phyloP scores from a whole-genome alignment of 805 yeast genomes.

The Cyberlindnera sargentensis region DNA sequence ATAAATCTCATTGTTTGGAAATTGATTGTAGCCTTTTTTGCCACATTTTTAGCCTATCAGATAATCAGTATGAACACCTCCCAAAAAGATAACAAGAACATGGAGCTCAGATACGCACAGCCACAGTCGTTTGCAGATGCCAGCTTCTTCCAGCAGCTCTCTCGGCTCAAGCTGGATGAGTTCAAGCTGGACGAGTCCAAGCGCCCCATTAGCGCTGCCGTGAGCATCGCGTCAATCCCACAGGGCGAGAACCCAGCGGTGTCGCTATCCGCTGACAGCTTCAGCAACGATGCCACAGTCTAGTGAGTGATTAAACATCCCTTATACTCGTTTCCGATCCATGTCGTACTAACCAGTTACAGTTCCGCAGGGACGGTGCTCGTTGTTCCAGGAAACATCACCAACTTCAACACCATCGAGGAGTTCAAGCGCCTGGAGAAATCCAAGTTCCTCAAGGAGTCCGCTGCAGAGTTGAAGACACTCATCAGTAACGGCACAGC shows the following conservation, averaged over 20 bases:
- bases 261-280: slow-evolving; percentile 24
- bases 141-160: slow-evolving; percentile 72
- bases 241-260: slow-evolving; percentile 26
- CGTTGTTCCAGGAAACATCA: slow-evolving; percentile 33
- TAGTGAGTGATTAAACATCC: slow-evolving; percentile 4
- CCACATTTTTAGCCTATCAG: no score
- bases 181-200: slow-evolving; percentile 43
- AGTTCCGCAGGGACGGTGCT: slow-evolving; percentile 18
- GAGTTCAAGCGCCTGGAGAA: slow-evolving; percentile 73
- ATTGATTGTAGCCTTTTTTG: no score
- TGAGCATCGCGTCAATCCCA: slow-evolving; percentile 24
- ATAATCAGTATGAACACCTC: not conserved
- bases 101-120: slow-evolving; percentile 29
- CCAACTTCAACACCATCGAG: slow-evolving; percentile 77
- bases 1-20: no score
- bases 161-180: slow-evolving; percentile 67
- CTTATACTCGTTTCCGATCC: no score
- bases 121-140: slow-evolving; percentile 76
- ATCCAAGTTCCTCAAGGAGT: slow-evolving; percentile 39
- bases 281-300: slow-evolving; percentile 15
- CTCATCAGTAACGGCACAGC: slow-evolving; percentile 29
- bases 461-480: slow-evolving; percentile 27
- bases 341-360: not conserved
- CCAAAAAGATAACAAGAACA: not conserved
- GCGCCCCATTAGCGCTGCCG: slow-evolving; percentile 22